Evolutionary conservation across 805 yeast genomes (phyloP).

Genomic region (Hermanozyma aechmeae): DNA sequence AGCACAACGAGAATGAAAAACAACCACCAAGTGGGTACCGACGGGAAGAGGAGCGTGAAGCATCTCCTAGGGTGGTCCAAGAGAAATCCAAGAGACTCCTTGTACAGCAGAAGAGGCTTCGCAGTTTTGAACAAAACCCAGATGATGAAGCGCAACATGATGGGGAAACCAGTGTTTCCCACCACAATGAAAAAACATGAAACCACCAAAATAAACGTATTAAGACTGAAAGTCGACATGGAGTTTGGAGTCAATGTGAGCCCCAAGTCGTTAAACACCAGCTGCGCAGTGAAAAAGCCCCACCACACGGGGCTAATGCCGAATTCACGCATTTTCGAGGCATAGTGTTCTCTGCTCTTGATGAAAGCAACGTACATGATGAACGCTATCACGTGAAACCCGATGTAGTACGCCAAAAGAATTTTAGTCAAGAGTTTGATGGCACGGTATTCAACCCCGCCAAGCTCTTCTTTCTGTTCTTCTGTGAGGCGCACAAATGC

Average conservation of each 20-base stretch:
- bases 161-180: constrained; percentile 95
- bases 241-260: constrained; percentile 75
- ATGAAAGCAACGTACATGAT: constrained; percentile 53
- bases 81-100: constrained; percentile 77
- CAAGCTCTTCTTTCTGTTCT: constrained; percentile 85
- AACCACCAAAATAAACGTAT: constrained; percentile 57
- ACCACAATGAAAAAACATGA: constrained; percentile 67
- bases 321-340: constrained; percentile 31
- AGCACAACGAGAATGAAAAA: constrained; percentile 61
- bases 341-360: constrained; percentile 28
- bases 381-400: constrained; percentile 56
- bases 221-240: constrained; percentile 55
- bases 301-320: constrained; percentile 85
- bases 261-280: constrained; percentile 83
- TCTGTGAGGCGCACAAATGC: constrained; percentile 76
- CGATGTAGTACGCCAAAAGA: constrained; percentile 59
- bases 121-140: constrained; percentile 70
- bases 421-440: constrained; percentile 65
- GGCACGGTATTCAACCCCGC: constrained; percentile 95
- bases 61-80: constrained; percentile 97
- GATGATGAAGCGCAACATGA: constrained; percentile 67
- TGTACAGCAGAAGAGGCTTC: constrained; percentile 50
- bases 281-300: constrained; percentile 77
- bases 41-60: constrained; percentile 84
- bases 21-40: constrained; percentile 94